Conservation (phyloP, 208 protist species). For the Crithidia sp. region DNA sequence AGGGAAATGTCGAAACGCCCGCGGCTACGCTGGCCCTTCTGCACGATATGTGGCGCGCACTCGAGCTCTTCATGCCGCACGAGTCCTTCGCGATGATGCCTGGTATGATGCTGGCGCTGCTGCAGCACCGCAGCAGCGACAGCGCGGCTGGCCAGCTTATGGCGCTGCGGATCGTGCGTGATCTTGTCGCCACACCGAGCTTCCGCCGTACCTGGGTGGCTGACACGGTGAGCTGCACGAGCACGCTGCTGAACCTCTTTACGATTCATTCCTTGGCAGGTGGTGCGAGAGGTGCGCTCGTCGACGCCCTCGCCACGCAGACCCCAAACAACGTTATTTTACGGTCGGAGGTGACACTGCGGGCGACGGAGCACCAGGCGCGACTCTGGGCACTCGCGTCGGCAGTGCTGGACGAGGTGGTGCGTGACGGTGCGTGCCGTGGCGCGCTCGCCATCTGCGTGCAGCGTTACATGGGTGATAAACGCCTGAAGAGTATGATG, state of each 20-base stretch:
- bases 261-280: neutral
- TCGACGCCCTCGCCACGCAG: neutral
- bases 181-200: conserved; percentile 12
- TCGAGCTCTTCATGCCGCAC: conserved; percentile 16
- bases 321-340: neutral
- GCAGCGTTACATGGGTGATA: conserved; percentile 5
- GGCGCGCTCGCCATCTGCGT: conserved; percentile 11
- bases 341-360: neutral
- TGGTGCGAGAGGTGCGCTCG: neutral
- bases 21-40: conserved; percentile 8
- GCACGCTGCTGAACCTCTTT: conserved; percentile 35
- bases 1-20: neutral
- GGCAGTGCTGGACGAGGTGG: conserved; percentile 18
- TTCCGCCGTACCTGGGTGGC: conserved; percentile 28
- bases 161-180: neutral
- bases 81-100: conserved; percentile 13
- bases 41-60: conserved; percentile 3
- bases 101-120: conserved; percentile 7
- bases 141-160: neutral
- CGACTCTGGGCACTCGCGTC: conserved; percentile 8
- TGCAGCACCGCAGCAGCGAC: conserved; percentile 27
- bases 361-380: neutral
- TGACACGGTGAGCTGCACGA: conserved; percentile 21
- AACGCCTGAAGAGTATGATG: neutral
- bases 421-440: conserved; percentile 13